Base-by-base conservation (phyloP, 805 yeast species). In the Candida ipomoeae region DNA sequence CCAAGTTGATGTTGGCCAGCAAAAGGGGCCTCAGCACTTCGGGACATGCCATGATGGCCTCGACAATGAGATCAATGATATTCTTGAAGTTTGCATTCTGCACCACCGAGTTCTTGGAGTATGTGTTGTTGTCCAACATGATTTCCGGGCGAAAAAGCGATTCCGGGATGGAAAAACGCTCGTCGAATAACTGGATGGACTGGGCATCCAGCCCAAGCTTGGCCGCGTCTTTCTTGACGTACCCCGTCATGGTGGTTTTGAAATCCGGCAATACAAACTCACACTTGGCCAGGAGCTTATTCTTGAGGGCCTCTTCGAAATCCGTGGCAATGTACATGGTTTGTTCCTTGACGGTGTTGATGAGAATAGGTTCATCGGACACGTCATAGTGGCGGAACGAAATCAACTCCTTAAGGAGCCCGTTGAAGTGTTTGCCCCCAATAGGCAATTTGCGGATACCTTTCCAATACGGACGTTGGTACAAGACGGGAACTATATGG, bases 361-460 rank as follows among this genome's bases (percentile, higher is more conserved):
- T 84, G 43, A 94, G 69, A 2, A 87, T 73, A 0, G 96, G 85
- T 66, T 95, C 99, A 53, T 94, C 97, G 63, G 89, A 83, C 57
- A 94, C 90, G 62, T 94, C 92, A 65, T 91, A 94, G 70, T 94
- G 94, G 48, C 97, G 75, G 62, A 87, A 94, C 2, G 97, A 89
- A 11, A 92, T 80, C 44, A 88, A 76, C 62, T 94, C 98, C 55
- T 90, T 77, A 47, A 95, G 67, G 45, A 85, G 80, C 3, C 97
- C 96, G 48, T 89, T 88, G 47, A 94, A 68, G 45, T 88, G 74
- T 50, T 88, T 78, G 0, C 99, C 99, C 0, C 94, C 99, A 43
- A 95, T 80, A 41, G 90, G 92, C 48, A 91, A 68, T 53, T 88
- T 84, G 54, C 81, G 79, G 2, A 89, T 82, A 0, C 90, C 97